Conservation (phyloP, 2,329 filamentous ascomycete species). For the Fusarium zealandicum region DNA sequence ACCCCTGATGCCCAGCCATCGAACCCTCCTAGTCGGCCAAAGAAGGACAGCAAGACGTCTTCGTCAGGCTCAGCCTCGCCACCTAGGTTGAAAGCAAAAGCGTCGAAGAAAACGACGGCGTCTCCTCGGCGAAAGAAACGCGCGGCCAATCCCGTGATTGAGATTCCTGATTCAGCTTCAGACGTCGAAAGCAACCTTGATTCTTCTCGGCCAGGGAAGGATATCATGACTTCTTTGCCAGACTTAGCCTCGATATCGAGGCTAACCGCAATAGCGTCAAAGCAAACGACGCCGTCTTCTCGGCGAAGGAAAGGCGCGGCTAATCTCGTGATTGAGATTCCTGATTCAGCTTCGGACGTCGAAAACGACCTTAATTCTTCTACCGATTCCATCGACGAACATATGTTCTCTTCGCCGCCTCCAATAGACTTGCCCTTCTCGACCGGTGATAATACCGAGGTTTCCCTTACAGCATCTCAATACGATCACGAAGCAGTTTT, state of each 20-base stretch:
- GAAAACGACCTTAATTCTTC: constrained; percentile 41
- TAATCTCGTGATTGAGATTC: constrained; percentile 53
- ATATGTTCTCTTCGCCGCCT: constrained; percentile 54
- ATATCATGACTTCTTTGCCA: no score
- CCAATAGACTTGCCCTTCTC: constrained; percentile 54
- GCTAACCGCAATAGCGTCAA: neutral
- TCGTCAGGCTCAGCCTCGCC: constrained; percentile 1
- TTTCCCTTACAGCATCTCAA: constrained; percentile 50
- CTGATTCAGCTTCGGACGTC: constrained; percentile 58
- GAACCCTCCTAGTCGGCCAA: constrained; percentile 53
- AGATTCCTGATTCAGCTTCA: no score
- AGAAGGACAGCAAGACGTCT: constrained; percentile 43
- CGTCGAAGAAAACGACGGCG: neutral
- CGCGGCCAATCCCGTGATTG: no score
- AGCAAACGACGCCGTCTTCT: constrained; percentile 27
- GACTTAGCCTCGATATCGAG: no score
- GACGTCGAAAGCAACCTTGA: no score
- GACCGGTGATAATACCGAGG: constrained; percentile 54
- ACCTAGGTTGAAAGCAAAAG: constrained; percentile 9
- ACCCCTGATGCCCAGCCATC: no score
- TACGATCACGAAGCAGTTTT: constrained; percentile 54
- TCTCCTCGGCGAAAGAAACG: no score
- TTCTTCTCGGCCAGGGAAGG: no score
- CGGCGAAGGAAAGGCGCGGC: constrained; percentile 21
- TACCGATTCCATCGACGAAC: constrained; percentile 46